These are phyloP conservation scores for Talaromyces albobiverticillius DNA, from an alignment of 2,329 filamentous ascomycete species.

Conservation along the genomic window DNA sequence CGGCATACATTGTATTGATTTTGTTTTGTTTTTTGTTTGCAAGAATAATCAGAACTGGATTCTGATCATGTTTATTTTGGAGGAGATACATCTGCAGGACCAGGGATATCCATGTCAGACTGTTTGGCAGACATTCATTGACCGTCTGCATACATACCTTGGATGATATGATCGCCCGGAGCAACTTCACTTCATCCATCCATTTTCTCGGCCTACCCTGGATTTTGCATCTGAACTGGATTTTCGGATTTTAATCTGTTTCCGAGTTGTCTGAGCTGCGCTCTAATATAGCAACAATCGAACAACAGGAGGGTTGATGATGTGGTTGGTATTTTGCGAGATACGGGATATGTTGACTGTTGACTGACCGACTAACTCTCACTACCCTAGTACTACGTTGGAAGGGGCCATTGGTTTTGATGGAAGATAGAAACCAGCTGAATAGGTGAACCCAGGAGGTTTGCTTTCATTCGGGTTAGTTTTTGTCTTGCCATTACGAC, in stretches of 20 bases:
- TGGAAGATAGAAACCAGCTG: not conserved
- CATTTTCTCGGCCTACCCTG: not conserved
- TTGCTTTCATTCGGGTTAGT: too few species aligned
- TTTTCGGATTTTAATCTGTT: not conserved
- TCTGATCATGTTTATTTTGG: not conserved
- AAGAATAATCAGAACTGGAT: not conserved
- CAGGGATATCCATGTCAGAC: not conserved
- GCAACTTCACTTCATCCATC: not conserved
- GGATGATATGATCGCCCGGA: not conserved
- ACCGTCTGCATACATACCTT: not conserved
- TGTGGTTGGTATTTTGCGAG: not conserved
- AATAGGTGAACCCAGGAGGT: not conserved
- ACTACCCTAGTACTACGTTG: too few species aligned
- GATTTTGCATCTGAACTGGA: not conserved
- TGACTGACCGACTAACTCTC: not conserved
- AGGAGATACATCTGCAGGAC: not conserved
- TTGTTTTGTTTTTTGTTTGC: conserved; percentile 7
- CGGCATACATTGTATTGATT: conserved; percentile 10
- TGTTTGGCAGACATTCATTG: not conserved
- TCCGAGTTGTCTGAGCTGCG: not conserved
- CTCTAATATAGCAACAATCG: not conserved
- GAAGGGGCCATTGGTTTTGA: too few species aligned
- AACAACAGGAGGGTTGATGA: not conserved
- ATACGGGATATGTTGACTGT: not conserved
- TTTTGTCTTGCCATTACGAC: too few species aligned